Conservation (phyloP, 176 grass and related monocot genomes). For the Carex cristatella region DNA sequence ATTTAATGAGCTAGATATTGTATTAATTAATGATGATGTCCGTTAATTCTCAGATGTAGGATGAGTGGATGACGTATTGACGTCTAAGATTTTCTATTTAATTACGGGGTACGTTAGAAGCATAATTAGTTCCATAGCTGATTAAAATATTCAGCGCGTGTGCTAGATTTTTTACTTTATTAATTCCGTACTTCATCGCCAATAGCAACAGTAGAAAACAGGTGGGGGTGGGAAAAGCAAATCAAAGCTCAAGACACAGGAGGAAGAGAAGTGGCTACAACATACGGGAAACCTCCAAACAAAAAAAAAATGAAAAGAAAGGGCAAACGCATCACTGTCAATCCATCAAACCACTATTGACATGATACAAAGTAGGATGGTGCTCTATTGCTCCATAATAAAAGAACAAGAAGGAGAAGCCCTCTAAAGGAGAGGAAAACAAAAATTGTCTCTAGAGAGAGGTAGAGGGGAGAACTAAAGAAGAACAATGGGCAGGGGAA, state of each 20-base stretch:
- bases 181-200: constrained; percentile 1
- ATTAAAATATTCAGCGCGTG: not conserved
- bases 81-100: too few species aligned
- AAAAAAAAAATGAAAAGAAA: not conserved
- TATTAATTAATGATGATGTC: too few species aligned
- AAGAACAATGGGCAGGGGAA: constrained; percentile 61
- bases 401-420: not conserved
- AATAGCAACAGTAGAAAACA: constrained; percentile 19
- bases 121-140: not conserved
- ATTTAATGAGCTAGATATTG: too few species aligned
- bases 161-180: not conserved
- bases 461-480: not conserved
- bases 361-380: not conserved
- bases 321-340: constrained; percentile 16
- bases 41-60: too few species aligned
- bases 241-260: not conserved
- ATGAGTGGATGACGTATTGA: too few species aligned
- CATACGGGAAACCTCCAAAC: too few species aligned
- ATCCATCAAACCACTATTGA: constrained; percentile 25
- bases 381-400: not conserved
- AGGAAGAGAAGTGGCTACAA: not conserved
- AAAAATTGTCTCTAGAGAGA: not conserved
- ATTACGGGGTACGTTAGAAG: too few species aligned
- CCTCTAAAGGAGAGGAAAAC: not conserved
- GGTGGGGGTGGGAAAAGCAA: not conserved